Conservation (phyloP, 495 filamentous ascomycete species). For the Penicillium canescens region DNA sequence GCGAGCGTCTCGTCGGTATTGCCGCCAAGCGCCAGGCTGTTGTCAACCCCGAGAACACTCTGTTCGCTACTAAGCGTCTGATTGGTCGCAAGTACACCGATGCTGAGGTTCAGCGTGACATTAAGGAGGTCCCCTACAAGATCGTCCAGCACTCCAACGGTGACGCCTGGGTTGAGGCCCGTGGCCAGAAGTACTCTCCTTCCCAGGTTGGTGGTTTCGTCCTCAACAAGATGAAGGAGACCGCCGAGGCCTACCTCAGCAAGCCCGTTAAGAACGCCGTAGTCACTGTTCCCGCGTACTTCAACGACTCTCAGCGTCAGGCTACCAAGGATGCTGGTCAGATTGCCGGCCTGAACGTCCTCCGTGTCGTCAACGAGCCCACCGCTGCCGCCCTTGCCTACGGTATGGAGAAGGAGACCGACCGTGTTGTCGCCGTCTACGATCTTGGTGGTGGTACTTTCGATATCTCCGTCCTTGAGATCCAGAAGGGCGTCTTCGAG, state of each 20-base stretch:
- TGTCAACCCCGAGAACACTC: conserved; percentile 98
- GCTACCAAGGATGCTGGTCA: conserved; percentile 98
- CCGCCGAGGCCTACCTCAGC: conserved; percentile 85
- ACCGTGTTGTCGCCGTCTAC: conserved; percentile 92
- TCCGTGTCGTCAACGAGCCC: conserved; percentile 96
- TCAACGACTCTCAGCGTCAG: conserved; percentile 97
- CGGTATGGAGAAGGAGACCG: conserved; percentile 89
- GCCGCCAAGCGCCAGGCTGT: conserved; percentile 98
- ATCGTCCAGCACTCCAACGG: conserved; percentile 98
- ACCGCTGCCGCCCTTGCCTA: conserved; percentile 95
- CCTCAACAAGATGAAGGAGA: conserved; percentile 98
- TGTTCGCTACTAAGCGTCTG: conserved; percentile 99
- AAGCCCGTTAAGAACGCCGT: conserved; percentile 92
- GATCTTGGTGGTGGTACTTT: conserved; percentile 99
- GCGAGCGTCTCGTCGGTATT: conserved; percentile 96
- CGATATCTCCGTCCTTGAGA: conserved; percentile 97
- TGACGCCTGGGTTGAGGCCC: conserved; percentile 96
- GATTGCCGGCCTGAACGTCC: conserved; percentile 91
- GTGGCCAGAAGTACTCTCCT: conserved; percentile 95
- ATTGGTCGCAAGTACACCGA: conserved; percentile 99
- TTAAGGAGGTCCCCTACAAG: conserved; percentile 98
- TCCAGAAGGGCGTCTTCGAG: conserved; percentile 97
- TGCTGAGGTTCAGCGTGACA: conserved; percentile 92
- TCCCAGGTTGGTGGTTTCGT: conserved; percentile 98
- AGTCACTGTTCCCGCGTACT: conserved; percentile 95